A percentile compares a stretch with the other conserved stretches of the same genome.
phyloP scores from a whole-genome alignment of 176 grass and related monocot genomes.

The Poa pratensis region DNA sequence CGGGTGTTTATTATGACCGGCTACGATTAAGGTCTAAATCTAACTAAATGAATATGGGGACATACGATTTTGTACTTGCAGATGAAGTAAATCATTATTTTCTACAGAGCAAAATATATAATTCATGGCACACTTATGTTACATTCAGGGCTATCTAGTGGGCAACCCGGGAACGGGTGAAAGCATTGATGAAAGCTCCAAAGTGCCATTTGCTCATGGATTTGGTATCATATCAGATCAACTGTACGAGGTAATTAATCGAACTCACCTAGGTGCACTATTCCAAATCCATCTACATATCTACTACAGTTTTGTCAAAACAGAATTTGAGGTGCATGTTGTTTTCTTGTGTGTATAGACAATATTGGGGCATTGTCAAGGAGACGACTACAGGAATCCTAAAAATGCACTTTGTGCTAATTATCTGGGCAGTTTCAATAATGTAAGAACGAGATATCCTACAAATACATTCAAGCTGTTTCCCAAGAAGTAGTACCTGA shows the following conservation, averaged over 20 bases:
- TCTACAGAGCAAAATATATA: not conserved
- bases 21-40: too few relatives aligned
- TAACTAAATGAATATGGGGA: too few relatives aligned
- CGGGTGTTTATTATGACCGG: too few relatives aligned
- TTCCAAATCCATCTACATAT: too few relatives aligned
- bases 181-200: constrained; percentile 24
- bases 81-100: too few relatives aligned
- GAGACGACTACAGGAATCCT: constrained; percentile 47
- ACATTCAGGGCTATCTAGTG: constrained; percentile 45
- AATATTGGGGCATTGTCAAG: constrained; percentile 41
- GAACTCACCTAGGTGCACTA: not conserved
- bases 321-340: not conserved
- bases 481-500: not conserved
- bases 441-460: constrained; percentile 30
- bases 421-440: constrained; percentile 30
- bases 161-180: constrained; percentile 52
- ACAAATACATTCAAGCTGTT: not conserved
- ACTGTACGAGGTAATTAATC: constrained; percentile 57
- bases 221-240: constrained; percentile 60
- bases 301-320: too few relatives aligned
- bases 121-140: not conserved
- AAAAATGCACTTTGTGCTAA: constrained; percentile 41
- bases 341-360: not conserved
- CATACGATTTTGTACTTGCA: too few relatives aligned
- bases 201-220: constrained; percentile 57